Evolutionary conservation across 2,329 filamentous ascomycete genomes (phyloP).

Genomic region (Aspergillus ustus): DNA sequence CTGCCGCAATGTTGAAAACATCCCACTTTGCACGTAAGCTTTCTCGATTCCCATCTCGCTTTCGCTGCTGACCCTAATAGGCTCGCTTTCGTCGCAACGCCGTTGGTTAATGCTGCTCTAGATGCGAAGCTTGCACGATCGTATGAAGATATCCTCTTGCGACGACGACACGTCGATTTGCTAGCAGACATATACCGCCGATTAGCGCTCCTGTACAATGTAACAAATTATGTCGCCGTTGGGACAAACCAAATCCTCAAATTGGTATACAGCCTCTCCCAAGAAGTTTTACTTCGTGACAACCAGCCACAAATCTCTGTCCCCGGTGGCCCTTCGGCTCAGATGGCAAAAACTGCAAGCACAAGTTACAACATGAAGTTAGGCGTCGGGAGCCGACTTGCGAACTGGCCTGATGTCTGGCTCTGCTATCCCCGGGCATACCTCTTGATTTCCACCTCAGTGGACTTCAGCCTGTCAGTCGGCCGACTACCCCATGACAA

Average conservation of each 20-base stretch:
- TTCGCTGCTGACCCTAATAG: not conserved
- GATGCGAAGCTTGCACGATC: constrained; percentile 10
- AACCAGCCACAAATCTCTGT: not conserved
- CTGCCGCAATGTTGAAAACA: constrained; percentile 6
- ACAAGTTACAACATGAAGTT: not conserved
- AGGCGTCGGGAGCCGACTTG: not conserved
- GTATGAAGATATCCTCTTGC: constrained; percentile 3
- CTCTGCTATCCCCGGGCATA: constrained; percentile 12
- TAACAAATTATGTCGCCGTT: constrained; percentile 11
- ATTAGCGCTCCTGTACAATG: constrained; percentile 8
- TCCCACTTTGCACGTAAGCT: constrained; percentile 15
- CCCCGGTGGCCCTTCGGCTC: not conserved
- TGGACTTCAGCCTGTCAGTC: constrained; percentile 13
- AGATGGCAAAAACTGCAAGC: not conserved
- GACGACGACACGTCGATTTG: constrained; percentile 1
- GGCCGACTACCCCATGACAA: constrained; percentile 11
- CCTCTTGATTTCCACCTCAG: constrained; percentile 11
- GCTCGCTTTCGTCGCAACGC: constrained; percentile 10
- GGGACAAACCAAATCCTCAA: constrained; percentile 17
- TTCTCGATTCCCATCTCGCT: not conserved
- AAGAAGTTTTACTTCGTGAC: not conserved
- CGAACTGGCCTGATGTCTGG: constrained; percentile 7
- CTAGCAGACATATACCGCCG: constrained; percentile 12
- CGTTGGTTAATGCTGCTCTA: constrained; percentile 11
- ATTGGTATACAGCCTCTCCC: constrained; percentile 7